Evolutionary conservation across 192 early-diverging fungal species (phyloP).

Genomic region (Coemansia sp.): DNA sequence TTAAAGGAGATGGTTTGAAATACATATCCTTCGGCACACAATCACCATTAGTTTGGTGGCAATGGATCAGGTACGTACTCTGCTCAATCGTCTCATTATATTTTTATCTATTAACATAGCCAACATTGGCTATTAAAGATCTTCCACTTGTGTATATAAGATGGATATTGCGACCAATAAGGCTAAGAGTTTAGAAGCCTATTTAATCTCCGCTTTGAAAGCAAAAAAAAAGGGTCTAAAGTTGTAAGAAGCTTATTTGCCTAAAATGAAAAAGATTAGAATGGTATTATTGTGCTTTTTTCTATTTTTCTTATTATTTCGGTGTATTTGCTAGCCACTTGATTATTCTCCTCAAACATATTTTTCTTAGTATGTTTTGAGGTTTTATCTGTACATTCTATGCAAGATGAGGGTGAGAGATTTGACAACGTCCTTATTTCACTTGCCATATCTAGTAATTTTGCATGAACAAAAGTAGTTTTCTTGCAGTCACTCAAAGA

Average conservation of each 20-base stretch:
- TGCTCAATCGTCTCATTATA: background rate
- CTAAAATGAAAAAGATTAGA: too few relatives aligned
- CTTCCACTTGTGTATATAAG: background rate
- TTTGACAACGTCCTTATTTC: background rate
- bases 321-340: too few relatives aligned
- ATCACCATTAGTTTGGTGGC: background rate
- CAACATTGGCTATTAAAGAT: background rate
- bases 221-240: background rate
- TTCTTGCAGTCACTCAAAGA: background rate
- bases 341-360: too few relatives aligned
- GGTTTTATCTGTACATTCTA: background rate
- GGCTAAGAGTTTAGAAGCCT: background rate
- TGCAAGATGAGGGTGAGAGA: background rate
- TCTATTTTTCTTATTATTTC: too few relatives aligned
- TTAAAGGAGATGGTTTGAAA: background rate
- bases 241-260: too few relatives aligned
- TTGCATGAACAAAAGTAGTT: background rate
- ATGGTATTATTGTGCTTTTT: too few relatives aligned
- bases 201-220: background rate
- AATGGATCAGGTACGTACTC: background rate
- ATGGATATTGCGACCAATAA: background rate
- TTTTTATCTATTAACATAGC: background rate
- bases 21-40: background rate
- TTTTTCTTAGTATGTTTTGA: too few relatives aligned
- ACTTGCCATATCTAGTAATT: background rate